Evolutionary conservation across 106 monocot genomes (phyloP), one percentile per base, ranked within the genome.

Genomic region (Iris macrosiphon): DNA sequence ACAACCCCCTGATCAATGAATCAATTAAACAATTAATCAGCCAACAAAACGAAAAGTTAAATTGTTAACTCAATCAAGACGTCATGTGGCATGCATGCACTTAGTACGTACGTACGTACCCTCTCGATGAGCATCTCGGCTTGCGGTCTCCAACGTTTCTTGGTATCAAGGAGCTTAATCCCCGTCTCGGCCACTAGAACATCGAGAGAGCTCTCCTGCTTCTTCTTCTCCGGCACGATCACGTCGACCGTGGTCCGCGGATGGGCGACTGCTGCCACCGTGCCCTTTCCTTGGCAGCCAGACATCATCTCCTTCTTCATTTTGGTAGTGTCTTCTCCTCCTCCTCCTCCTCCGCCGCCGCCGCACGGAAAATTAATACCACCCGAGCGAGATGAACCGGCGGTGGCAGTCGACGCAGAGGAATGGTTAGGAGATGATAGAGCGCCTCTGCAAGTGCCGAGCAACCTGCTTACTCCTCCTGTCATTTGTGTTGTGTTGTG

Each of bases 91-190:
- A 51, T 51, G 14, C 22, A 58, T 3, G 2, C 1, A 47, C 2
- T 9, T 1, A 12, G 47, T 30, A 53, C 5, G 13, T 29, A 15
- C 43, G 12, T 18, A 19, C 2, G 42, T 49, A 75, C 69, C 57
- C 26, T 63, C 43, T 75, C 68, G 35, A 75, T 8, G 31, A 69
- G 58, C 31, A 75, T 63, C 49, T 63, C 63, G 1, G 22, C 7
- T 22, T 18, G 21, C 34, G 49, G 14, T 50, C 49, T 15, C 50
- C 19, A 27, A 4, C 16, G n/a, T 28, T 40, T 23, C 34, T 27
- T 19, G 6, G 37, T 13, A 29, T 61, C 44, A 10, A 52, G 52
- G 38, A 49, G n/a, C 33, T 61, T 45, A 14, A 53, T n/a, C 14
- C 25, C 24, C 52, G 40, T 28, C 14, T 24, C 39, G 34, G 27